Base-by-base conservation (phyloP, 2,329 filamentous ascomycete genomes). In the Coniochaeta ligniaria region DNA sequence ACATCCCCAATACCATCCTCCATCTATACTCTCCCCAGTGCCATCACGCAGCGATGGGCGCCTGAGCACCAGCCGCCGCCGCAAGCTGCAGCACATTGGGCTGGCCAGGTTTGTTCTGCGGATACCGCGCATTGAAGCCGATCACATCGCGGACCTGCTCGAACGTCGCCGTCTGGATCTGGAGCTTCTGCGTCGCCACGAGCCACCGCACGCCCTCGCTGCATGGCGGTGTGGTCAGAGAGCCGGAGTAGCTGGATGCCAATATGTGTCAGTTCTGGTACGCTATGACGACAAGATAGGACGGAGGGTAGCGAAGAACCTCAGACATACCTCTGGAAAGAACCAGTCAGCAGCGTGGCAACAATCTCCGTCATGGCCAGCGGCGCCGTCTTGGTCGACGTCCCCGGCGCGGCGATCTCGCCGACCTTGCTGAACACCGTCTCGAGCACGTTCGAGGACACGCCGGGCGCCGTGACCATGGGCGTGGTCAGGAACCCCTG, bases 191-290 rank as follows among this genome's bases (percentile, higher is more conserved):
- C 4, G 77, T 76, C n/a, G 76, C 73, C 8, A 82, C 78, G 59
- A 78, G 74, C 79, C 79, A 82, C 62, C 68, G 68, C 33, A 82
- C 78, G 24, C 73, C 74, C 66, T 82, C 79, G 16, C 70, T 71
- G 71, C 79, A 82, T 2, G 79, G 79, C 22, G 79, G 79, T 9
- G 78, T 81, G 14, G 79, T 81, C 38, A 81, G 72, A 4, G 78
- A 80, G 28, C 79, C 79, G 2, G 73, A 67, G 69, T 82, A 79
- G 26, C 71, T 76, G 57, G 22, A 60, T 47, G 17, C n/a, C 33
- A 31, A 17, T 6, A 3, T n/a, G 56, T 52, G 22, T 58, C 58
- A 62, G 60, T 36, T n/a, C 38, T n/a, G 38, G 16, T 20, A 41
- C 9, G n/a, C 38, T 2, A n/a, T 16, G 38, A n/a, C 9, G 38